Evolutionary conservation across 768 basidiomycete species (phyloP).

Genomic region (Fistulinella prunicolor): DNA sequence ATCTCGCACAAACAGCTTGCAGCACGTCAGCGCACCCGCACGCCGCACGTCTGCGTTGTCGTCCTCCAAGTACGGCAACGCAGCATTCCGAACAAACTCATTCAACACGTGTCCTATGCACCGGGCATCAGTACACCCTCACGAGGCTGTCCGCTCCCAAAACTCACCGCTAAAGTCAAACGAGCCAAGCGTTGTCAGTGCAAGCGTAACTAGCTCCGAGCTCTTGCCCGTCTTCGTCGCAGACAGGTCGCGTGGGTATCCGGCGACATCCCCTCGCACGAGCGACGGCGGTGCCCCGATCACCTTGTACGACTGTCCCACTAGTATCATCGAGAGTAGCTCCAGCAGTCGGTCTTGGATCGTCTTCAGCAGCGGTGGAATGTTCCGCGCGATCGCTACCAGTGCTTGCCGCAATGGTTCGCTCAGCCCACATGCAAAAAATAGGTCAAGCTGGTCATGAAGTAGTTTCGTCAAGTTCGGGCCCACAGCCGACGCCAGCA

Average conservation of each 20-base stretch:
- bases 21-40: constrained; percentile 90
- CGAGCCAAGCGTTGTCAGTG: constrained; percentile 79
- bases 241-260: constrained; percentile 50
- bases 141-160: constrained; percentile 2
- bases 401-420: constrained; percentile 85
- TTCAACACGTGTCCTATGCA: constrained; percentile 81
- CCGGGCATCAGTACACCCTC: constrained; percentile 9
- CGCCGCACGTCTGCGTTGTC: constrained; percentile 85
- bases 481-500: constrained; percentile 93
- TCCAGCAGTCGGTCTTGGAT: constrained; percentile 96
- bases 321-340: constrained; percentile 73
- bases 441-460: constrained; percentile 94
- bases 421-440: constrained; percentile 92
- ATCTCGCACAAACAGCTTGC: constrained; percentile 87
- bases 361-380: constrained; percentile 85
- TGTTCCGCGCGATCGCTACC: constrained; percentile 77
- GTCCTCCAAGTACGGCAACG: constrained; percentile 91
- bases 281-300: constrained; percentile 78
- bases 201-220: constrained; percentile 72
- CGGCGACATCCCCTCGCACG: constrained; percentile 49
- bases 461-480: constrained; percentile 93
- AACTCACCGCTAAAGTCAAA: constrained; percentile 94
- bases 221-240: constrained; percentile 56
- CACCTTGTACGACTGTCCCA: constrained; percentile 82
- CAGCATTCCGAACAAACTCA: constrained; percentile 91